phyloP scores from a whole-genome alignment of 192 early-diverging fungal species.

The Backusella sp. region DNA sequence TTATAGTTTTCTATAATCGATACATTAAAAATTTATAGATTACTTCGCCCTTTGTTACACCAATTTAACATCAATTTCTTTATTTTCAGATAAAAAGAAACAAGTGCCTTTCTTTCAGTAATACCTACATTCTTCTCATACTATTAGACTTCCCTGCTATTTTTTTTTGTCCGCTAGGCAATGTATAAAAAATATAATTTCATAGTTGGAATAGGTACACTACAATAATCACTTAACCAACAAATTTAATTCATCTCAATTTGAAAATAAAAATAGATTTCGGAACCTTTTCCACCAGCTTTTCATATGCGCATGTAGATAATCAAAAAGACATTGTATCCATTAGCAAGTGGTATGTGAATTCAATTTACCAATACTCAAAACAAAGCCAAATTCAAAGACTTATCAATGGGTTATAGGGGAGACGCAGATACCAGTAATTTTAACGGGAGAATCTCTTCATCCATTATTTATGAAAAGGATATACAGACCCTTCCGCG shows the following conservation, averaged over 20 bases:
- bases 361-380: background rate
- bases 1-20: too few species aligned
- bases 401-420: background rate
- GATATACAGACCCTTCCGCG: background rate
- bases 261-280: background rate
- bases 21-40: background rate
- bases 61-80: background rate
- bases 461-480: background rate
- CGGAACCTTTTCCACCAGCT: background rate
- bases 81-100: background rate
- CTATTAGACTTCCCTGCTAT: background rate
- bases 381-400: background rate
- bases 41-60: background rate
- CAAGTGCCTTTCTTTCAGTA: background rate
- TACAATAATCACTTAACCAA: background rate
- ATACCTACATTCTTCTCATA: background rate
- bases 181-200: background rate
- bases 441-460: background rate
- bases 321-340: background rate
- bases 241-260: background rate
- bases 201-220: background rate
- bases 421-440: background rate
- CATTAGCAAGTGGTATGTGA: background rate
- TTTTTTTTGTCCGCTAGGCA: background rate
- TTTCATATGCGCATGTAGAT: background rate